Conservation (phyloP, 1,284 basidiomycete genomes). For the Cryptococcus deneoformans region DNA sequence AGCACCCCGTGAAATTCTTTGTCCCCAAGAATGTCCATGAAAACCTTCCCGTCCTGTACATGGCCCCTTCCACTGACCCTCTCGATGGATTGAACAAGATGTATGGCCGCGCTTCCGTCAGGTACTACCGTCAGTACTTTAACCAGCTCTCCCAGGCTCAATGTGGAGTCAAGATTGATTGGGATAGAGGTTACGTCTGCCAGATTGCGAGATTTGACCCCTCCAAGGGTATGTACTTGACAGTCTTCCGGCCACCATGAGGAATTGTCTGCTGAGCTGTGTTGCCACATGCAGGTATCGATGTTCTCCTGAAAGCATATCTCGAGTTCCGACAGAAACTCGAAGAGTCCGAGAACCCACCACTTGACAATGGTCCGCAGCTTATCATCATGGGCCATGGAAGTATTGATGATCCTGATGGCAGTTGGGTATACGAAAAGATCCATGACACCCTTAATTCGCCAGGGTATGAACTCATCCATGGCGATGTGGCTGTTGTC, state of each 20-base stretch:
- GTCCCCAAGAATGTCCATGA: conserved; percentile 75
- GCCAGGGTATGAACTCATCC: conserved; percentile 30
- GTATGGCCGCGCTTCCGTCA: conserved; percentile 33
- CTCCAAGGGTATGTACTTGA: conserved; percentile 57
- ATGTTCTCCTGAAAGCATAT: conserved; percentile 62
- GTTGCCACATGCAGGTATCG: conserved; percentile 24
- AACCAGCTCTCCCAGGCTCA: conserved; percentile 34
- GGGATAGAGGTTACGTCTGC: conserved; percentile 71
- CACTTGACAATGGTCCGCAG: conserved; percentile 65
- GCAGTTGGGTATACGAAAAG: conserved; percentile 63
- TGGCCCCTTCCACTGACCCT: conserved; percentile 50
- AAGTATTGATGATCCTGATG: conserved; percentile 60
- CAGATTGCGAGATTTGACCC: conserved; percentile 84
- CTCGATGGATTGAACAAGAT: conserved; percentile 82
- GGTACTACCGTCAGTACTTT: conserved; percentile 41
- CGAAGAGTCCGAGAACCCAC: conserved; percentile 35
- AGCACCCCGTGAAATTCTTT: conserved; percentile 84
- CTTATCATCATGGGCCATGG: conserved; percentile 82
- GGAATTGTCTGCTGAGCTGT: neutral
- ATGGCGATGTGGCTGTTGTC: conserved; percentile 41
- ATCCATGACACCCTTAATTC: conserved; percentile 20
- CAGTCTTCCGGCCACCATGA: neutral
- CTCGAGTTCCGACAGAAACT: conserved; percentile 68
- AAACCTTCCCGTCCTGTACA: conserved; percentile 43
- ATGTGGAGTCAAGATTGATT: conserved; percentile 59